Base-by-base conservation (phyloP, 306 rosid genomes). In the Corylus heterophylla region DNA sequence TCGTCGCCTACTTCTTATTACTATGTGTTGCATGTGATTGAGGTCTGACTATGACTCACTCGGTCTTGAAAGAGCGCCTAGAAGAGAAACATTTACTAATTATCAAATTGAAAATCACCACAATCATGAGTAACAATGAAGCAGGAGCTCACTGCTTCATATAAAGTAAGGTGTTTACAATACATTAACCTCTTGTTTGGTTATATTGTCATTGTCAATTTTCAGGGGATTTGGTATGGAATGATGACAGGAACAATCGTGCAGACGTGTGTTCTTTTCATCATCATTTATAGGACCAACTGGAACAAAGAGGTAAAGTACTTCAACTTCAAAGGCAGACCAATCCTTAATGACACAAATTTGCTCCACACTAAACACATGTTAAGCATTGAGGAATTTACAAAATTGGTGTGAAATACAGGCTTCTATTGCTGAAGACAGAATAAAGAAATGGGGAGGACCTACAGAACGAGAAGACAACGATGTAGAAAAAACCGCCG, bases 221-320 rank as follows among this genome's bases (percentile, higher is more conserved):
- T 82, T 22, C 80, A 94, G 97, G 97, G 97, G 7, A 94, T 91
- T 12, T 92, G 98, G 95, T 75, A 11, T 0, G 94, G 97, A 20
- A 92, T 94, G 97, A 35, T 92, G 49, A 0, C 22, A 0, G 97
- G 97, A 73, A 92, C 94, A 5, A 11, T 94, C 39, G 11, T 92
- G 12, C 98, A 94, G 73, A 94, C 96, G 13, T 47, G 78, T 69
- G 87, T 92, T 16, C 87, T 94, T 20, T 81, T 84, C 81, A 39
- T 59, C 35, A 87, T 94, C 83, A 63, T 94, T 31, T 87, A 82
- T 45, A 89, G 31, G 80, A 92, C 97, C 18, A 92, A 92, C 37
- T 94, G 98, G 96, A 79, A 69, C 73, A 85, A 71, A 72, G 97
- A 94, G 97, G 98, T 90, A 61, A 74, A 5, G 12, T 31, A 42